These are phyloP conservation scores for Penicillium cataractarum DNA, from an alignment of 495 filamentous ascomycete genomes.

Conservation along the genomic window DNA sequence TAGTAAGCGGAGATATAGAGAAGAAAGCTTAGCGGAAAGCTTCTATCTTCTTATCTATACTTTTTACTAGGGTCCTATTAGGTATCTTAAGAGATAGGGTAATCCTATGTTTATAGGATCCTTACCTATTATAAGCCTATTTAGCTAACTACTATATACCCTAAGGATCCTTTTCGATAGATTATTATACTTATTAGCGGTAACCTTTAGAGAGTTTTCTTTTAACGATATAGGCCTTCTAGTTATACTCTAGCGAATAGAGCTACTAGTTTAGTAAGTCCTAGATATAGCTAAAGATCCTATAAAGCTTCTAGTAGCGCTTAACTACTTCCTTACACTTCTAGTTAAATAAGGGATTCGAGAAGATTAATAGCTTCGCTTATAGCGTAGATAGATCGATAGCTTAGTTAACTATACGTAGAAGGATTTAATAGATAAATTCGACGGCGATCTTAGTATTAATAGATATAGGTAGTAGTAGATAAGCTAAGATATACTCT, in stretches of 20 bases:
- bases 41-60: neutral
- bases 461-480: too few species aligned
- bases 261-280: conserved; percentile 1
- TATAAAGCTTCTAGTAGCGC: neutral
- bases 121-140: neutral
- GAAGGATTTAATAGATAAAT: neutral
- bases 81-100: neutral
- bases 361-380: conserved; percentile 6
- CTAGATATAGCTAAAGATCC: neutral
- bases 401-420: neutral
- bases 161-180: conserved; percentile 7
- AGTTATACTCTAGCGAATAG: conserved; percentile 9
- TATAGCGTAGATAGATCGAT: conserved; percentile 5
- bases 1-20: conserved; percentile 1
- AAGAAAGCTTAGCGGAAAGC: conserved; percentile 9
- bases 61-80: neutral
- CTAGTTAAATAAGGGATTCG: conserved; percentile 6
- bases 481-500: too few species aligned
- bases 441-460: too few species aligned
- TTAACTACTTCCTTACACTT: conserved; percentile 6
- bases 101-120: neutral
- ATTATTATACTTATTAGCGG: conserved; percentile 6
- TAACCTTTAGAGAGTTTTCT: neutral
- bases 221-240: too few species aligned
- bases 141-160: conserved; percentile 16